These are phyloP conservation scores for Acanthamoeba divionensis DNA, from an alignment of 208 protist genomes.

Conservation along the genomic window DNA sequence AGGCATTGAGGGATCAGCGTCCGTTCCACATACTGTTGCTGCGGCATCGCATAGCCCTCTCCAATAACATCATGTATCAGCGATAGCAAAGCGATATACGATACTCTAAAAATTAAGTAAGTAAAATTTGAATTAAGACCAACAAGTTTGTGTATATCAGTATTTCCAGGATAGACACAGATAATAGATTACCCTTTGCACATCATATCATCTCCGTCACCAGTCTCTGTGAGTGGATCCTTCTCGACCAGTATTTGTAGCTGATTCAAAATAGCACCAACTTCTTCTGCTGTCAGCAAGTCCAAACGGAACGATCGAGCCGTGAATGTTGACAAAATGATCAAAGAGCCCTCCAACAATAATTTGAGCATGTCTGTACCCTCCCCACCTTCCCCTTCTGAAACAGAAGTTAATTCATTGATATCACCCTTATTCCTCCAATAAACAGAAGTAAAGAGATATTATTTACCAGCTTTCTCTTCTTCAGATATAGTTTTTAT, in stretches of 20 bases:
- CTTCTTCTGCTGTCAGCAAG: not conserved
- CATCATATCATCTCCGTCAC: not conserved
- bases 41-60: not conserved
- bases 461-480: not conserved
- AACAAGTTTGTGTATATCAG: not conserved
- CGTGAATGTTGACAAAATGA: constrained; percentile 1
- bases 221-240: not conserved
- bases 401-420: not conserved
- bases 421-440: not conserved
- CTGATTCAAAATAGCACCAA: not conserved
- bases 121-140: not conserved
- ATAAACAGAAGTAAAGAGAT: not conserved
- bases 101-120: not conserved
- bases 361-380: not conserved
- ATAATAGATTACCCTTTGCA: not conserved
- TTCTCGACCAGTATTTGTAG: not conserved
- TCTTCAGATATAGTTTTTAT: not conserved
- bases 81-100: not conserved
- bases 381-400: not conserved
- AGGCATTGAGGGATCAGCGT: not conserved
- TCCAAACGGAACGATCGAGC: constrained; percentile 20
- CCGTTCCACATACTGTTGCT: not conserved
- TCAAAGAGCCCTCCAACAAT: not conserved
- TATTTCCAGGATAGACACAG: not conserved
- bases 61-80: constrained; percentile 3